These are phyloP conservation scores for Phtheirospermum japonicum DNA, from an alignment of 257 asterid genomes.

Conservation along the genomic window DNA sequence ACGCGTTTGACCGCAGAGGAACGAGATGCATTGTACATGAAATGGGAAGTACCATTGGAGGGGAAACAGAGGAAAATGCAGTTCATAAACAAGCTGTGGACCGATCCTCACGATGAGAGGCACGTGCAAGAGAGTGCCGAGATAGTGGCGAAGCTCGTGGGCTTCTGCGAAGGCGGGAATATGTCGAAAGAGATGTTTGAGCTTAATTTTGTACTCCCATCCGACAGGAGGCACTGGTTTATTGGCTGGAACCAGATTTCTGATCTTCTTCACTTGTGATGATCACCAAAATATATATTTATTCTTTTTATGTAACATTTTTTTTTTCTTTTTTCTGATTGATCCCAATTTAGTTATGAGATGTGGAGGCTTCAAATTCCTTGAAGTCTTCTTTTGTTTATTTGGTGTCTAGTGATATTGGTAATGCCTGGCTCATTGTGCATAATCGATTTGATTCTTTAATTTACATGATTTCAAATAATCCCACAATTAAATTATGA, in stretches of 20 bases:
- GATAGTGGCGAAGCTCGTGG: slow-evolving; percentile 87
- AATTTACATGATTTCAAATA: no score
- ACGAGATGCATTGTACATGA: slow-evolving; percentile 69
- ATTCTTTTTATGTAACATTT: slow-evolving; percentile 37
- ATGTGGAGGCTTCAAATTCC: neutral
- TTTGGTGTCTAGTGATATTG: no score
- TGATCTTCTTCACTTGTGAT: slow-evolving; percentile 71
- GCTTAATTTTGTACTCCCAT: slow-evolving; percentile 80
- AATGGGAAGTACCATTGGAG: slow-evolving; percentile 88
- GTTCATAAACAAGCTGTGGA: slow-evolving; percentile 82
- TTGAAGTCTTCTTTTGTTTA: no score
- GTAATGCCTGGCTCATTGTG: no score
- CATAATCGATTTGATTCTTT: no score
- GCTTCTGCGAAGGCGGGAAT: slow-evolving; percentile 69
- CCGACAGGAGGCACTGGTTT: slow-evolving; percentile 80
- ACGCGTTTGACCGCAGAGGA: slow-evolving; percentile 75
- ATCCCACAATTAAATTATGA: no score
- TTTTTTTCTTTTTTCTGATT: neutral
- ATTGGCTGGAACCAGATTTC: slow-evolving; percentile 87
- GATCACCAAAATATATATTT: slow-evolving; percentile 26
- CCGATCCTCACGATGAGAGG: slow-evolving; percentile 56
- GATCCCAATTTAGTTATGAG: slow-evolving; percentile 20
- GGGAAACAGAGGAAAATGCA: slow-evolving; percentile 83
- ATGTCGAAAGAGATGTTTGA: slow-evolving; percentile 91
- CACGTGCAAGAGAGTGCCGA: slow-evolving; percentile 84